phyloP scores from a whole-genome alignment of 495 filamentous ascomycete genomes.

The Oidiodendron maius region DNA sequence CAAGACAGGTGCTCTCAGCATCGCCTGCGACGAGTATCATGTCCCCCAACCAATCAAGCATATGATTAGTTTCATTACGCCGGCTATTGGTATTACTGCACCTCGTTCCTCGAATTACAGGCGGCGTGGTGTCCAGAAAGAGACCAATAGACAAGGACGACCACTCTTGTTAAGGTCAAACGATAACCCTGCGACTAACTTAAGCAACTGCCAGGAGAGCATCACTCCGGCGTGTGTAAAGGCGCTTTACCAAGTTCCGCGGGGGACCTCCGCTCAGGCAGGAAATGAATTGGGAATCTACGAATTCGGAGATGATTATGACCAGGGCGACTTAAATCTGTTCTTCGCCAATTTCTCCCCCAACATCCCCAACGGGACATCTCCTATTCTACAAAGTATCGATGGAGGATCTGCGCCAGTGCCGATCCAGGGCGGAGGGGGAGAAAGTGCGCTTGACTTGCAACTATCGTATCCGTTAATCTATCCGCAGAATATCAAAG shows the following conservation, averaged over 20 bases:
- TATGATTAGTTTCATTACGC: too few relatives aligned
- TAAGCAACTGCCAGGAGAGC: neutral
- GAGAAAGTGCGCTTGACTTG: conserved; percentile 10
- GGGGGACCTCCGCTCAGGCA: conserved; percentile 5
- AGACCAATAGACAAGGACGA: too few relatives aligned
- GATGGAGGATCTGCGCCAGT: neutral
- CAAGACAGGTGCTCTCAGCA: too few relatives aligned
- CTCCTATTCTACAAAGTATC: conserved; percentile 5
- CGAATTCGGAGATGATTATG: conserved; percentile 27
- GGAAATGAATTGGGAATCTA: conserved; percentile 27
- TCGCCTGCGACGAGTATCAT: too few relatives aligned
- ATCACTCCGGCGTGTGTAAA: conserved; percentile 15
- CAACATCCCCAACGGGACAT: conserved; percentile 24
- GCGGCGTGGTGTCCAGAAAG: too few relatives aligned
- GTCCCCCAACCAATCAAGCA: too few relatives aligned
- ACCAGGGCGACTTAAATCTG: conserved; percentile 49
- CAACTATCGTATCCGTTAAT: conserved; percentile 7
- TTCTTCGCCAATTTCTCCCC: conserved; percentile 48
- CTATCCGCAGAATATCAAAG: conserved; percentile 8
- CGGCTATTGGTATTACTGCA: too few relatives aligned
- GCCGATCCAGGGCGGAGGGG: conserved; percentile 1
- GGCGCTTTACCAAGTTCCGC: conserved; percentile 21
- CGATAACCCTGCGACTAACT: neutral
- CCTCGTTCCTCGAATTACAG: too few relatives aligned
- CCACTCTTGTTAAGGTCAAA: neutral